Conservation (phyloP, 768 basidiomycete genomes). For the Collybia sp. region DNA sequence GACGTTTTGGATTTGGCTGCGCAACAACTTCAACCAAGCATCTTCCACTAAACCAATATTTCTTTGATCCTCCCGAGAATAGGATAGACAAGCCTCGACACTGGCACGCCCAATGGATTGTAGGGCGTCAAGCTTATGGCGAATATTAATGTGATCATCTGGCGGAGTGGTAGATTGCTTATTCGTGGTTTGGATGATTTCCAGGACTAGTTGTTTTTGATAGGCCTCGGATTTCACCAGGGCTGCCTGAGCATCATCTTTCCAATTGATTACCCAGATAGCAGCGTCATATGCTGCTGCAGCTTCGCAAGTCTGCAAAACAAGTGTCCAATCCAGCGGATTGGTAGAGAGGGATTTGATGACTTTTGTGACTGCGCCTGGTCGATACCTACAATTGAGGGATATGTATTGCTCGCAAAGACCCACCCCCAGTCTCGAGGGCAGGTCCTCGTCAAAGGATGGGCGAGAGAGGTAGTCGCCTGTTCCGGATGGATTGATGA, state of each 20-base stretch:
- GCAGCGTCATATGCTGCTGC: constrained; percentile 68
- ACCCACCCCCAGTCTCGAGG: constrained; percentile 37
- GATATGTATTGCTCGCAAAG: constrained; percentile 63
- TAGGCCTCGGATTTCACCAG: constrained; percentile 62
- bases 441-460: constrained; percentile 23
- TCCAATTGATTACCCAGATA: constrained; percentile 73
- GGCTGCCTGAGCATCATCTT: constrained; percentile 59
- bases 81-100: constrained; percentile 64
- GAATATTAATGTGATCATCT: constrained; percentile 18
- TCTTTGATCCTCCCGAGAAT: constrained; percentile 42
- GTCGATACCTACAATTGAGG: constrained; percentile 70
- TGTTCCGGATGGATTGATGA: constrained; percentile 56
- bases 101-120: constrained; percentile 56
- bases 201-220: constrained; percentile 44
- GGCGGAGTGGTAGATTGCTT: constrained; percentile 3
- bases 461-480: constrained; percentile 22
- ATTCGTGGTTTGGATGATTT: constrained; percentile 35
- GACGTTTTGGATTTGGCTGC: constrained; percentile 75
- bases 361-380: constrained; percentile 55
- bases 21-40: constrained; percentile 85
- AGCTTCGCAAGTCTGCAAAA: constrained; percentile 63
- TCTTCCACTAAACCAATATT: constrained; percentile 60
- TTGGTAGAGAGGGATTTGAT: constrained; percentile 51
- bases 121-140: constrained; percentile 42
- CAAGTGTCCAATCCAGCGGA: constrained; percentile 49